These are phyloP conservation scores for Populus euphratica DNA, from an alignment of 345 rosid genomes.

Conservation along the genomic window DNA sequence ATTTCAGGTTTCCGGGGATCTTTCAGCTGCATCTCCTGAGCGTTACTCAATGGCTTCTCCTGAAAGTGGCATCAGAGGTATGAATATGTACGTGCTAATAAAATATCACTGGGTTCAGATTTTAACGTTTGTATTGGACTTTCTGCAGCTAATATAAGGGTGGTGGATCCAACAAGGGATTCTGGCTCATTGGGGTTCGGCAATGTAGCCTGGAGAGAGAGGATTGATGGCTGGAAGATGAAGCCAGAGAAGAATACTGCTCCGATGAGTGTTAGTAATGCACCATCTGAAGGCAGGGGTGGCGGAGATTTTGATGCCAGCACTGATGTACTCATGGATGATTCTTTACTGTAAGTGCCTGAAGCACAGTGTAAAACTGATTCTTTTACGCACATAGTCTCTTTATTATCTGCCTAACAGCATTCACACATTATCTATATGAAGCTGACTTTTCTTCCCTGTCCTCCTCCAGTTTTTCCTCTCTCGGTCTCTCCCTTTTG, in stretches of 20 bases:
- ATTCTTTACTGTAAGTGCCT: slow-evolving; percentile 31
- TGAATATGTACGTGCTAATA: not conserved
- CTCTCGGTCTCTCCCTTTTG: not conserved
- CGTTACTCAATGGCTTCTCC: slow-evolving; percentile 39
- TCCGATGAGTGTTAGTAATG: slow-evolving; percentile 34
- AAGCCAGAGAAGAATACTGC: slow-evolving; percentile 32
- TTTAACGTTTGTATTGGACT: not conserved
- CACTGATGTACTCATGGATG: slow-evolving; percentile 32
- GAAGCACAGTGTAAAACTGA: not conserved
- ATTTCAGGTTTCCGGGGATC: slow-evolving; percentile 37
- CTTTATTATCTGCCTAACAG: not conserved
- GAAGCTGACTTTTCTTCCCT: not conserved
- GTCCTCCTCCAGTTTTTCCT: not conserved
- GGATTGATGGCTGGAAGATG: slow-evolving; percentile 41
- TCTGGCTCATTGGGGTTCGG: slow-evolving; percentile 29
- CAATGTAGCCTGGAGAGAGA: slow-evolving; percentile 43
- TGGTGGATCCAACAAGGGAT: slow-evolving; percentile 27
- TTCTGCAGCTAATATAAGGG: slow-evolving; percentile 29
- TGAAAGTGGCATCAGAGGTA: slow-evolving; percentile 33
- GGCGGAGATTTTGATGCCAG: slow-evolving; percentile 35
- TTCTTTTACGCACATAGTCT: not conserved
- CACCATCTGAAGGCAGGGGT: slow-evolving; percentile 37
- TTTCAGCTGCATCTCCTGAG: slow-evolving; percentile 40
- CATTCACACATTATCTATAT: not conserved
- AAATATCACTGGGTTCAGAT: not conserved